phyloP scores from a whole-genome alignment of 139 green algal species.

The Yamagishiella unicocca region DNA sequence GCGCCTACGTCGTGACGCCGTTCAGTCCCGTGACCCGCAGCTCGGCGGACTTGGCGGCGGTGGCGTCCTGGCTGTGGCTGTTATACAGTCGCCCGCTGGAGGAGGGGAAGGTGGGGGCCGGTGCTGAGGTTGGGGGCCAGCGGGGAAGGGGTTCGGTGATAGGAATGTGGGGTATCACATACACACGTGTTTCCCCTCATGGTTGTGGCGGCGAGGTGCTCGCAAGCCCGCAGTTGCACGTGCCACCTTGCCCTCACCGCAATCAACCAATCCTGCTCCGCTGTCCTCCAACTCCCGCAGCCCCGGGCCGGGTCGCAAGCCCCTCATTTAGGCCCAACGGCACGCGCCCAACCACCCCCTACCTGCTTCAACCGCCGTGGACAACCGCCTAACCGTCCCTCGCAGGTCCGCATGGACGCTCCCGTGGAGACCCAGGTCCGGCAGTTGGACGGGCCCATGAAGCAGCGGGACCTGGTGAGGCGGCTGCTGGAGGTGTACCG shows the following conservation, averaged over 20 bases:
- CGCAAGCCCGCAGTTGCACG: too few species aligned
- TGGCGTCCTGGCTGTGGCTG: conserved; percentile 37
- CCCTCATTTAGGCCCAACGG: too few species aligned
- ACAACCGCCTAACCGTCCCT: neutral
- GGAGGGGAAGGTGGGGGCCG: conserved; percentile 24
- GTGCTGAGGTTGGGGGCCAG: too few species aligned
- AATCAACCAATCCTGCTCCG: too few species aligned
- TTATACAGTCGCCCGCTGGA: conserved; percentile 31
- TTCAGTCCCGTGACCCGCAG: conserved; percentile 16
- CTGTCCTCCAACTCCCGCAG: too few species aligned
- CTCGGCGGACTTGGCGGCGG: conserved; percentile 23
- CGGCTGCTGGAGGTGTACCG: conserved; percentile 30
- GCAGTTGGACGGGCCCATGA: conserved; percentile 32
- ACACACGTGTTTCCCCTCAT: neutral
- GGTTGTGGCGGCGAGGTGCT: too few species aligned
- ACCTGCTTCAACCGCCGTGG: too few species aligned
- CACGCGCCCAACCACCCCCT: too few species aligned
- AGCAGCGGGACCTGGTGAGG: neutral
- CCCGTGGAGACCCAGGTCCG: neutral
- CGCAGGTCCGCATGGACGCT: neutral
- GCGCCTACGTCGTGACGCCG: conserved; percentile 3
- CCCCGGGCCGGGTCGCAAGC: too few species aligned
- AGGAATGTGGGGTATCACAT: neutral
- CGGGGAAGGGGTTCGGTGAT: neutral
- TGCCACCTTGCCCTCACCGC: too few species aligned